These are phyloP conservation scores for Iris pallida DNA, from an alignment of 116 monocot genomes.

Conservation along the genomic window DNA sequence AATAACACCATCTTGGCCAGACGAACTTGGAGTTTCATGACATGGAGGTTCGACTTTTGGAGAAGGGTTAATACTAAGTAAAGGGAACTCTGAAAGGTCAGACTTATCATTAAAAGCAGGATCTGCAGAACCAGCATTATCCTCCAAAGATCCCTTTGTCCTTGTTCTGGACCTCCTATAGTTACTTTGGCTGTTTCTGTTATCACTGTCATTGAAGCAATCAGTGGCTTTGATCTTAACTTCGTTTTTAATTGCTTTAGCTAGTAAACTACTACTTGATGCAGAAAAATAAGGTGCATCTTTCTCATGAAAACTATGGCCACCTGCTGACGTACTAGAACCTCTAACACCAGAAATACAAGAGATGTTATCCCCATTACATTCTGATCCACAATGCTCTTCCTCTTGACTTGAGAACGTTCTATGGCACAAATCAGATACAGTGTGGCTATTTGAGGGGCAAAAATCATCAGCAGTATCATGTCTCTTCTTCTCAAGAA, in stretches of 20 bases:
- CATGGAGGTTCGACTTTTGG: constrained; percentile 5
- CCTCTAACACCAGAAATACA: constrained; percentile 32
- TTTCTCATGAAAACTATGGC: constrained; percentile 15
- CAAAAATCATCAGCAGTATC: background rate
- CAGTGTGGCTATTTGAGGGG: constrained; percentile 1
- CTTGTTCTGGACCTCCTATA: too few species aligned
- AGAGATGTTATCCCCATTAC: constrained; percentile 44
- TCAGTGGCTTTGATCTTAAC: constrained; percentile 1
- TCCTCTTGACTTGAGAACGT: constrained; percentile 11
- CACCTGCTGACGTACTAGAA: constrained; percentile 15
- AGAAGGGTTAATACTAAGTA: background rate
- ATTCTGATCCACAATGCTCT: constrained; percentile 20
- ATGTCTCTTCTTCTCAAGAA: constrained; percentile 10
- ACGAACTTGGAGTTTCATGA: background rate
- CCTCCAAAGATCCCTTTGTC: constrained; percentile 14
- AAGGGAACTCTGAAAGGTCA: background rate
- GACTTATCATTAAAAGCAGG: constrained; percentile 8
- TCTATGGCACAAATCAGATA: constrained; percentile 6
- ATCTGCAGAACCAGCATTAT: constrained; percentile 18
- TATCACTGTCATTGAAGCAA: constrained; percentile 3
- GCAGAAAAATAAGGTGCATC: constrained; percentile 12
- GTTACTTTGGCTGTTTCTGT: too few species aligned
- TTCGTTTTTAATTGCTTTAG: constrained; percentile 7
- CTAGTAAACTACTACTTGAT: constrained; percentile 20
- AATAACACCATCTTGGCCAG: background rate